These are phyloP conservation scores for Crithidia acanthocephali DNA, from an alignment of 208 protist genomes.

Conservation along the genomic window DNA sequence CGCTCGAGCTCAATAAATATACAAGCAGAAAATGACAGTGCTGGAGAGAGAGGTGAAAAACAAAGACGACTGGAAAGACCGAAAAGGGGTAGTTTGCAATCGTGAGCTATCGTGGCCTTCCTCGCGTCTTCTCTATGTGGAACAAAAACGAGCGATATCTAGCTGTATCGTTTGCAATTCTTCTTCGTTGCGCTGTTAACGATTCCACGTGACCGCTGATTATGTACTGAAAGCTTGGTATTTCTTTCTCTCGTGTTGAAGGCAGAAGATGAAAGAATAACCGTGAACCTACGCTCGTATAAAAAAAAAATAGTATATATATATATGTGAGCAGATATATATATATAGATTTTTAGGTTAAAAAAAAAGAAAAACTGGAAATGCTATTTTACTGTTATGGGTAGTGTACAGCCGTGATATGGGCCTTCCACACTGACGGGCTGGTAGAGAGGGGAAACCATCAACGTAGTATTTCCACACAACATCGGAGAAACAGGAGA, in stretches of 20 bases:
- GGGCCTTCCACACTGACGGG: neutral
- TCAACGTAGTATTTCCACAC: too few species aligned
- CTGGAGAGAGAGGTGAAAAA: neutral
- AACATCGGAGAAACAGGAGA: slow-evolving; percentile 5
- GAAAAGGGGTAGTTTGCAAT: neutral
- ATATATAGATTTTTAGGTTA: neutral
- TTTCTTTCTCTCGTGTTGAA: neutral
- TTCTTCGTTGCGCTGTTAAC: neutral
- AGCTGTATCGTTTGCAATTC: neutral
- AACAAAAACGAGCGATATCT: neutral
- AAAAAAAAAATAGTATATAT: slow-evolving; percentile 5
- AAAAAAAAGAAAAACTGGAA: slow-evolving; percentile 15
- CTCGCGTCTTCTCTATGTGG: neutral
- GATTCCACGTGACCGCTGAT: neutral
- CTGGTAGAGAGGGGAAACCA: neutral
- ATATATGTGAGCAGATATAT: neutral
- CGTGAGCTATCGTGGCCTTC: neutral
- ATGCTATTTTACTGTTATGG: neutral
- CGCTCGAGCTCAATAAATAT: neutral
- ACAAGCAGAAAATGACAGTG: slow-evolving; percentile 9
- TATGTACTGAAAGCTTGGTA: neutral
- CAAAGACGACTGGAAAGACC: neutral
- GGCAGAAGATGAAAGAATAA: neutral
- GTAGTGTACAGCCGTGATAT: slow-evolving; percentile 7
- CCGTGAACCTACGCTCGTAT: neutral